Conservation (phyloP, 306 rosid genomes). For the Ammopiptanthus mongolicus region DNA sequence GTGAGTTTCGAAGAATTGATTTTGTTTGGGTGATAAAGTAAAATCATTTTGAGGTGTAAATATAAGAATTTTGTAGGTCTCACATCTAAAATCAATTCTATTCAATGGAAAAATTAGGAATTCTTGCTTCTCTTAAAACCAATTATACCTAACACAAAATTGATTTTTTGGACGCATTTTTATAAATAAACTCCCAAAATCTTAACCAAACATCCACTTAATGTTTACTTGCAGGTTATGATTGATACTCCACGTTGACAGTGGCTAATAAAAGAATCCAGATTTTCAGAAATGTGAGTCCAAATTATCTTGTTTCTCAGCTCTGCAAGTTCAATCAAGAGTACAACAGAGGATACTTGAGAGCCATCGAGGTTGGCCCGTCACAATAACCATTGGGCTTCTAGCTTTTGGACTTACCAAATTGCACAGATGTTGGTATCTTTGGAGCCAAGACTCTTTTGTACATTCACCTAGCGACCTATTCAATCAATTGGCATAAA, state of each 20-base stretch:
- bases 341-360: constrained; percentile 4
- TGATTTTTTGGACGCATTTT: too few relatives aligned
- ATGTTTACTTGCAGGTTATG: constrained; percentile 43
- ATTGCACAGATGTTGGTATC: constrained; percentile 32
- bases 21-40: too few relatives aligned
- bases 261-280: constrained; percentile 5
- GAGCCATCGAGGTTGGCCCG: constrained; percentile 17
- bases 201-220: too few relatives aligned
- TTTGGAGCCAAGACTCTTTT: constrained; percentile 14
- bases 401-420: constrained; percentile 13
- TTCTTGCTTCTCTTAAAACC: too few relatives aligned
- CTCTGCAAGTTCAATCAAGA: constrained; percentile 24
- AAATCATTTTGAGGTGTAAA: too few relatives aligned
- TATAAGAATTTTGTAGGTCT: too few relatives aligned
- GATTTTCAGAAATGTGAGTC: constrained; percentile 19
- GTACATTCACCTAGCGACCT: constrained; percentile 31
- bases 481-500: constrained; percentile 19
- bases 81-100: too few relatives aligned
- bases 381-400: constrained; percentile 7
- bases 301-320: constrained; percentile 24
- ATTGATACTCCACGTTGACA: constrained; percentile 16
- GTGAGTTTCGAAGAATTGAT: too few relatives aligned
- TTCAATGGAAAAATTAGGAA: too few relatives aligned
- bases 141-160: too few relatives aligned
- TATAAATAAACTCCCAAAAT: too few relatives aligned